Evolutionary conservation across 2,329 filamentous ascomycete genomes (phyloP).

Genomic region (Pseudogymnoascus sp.): DNA sequence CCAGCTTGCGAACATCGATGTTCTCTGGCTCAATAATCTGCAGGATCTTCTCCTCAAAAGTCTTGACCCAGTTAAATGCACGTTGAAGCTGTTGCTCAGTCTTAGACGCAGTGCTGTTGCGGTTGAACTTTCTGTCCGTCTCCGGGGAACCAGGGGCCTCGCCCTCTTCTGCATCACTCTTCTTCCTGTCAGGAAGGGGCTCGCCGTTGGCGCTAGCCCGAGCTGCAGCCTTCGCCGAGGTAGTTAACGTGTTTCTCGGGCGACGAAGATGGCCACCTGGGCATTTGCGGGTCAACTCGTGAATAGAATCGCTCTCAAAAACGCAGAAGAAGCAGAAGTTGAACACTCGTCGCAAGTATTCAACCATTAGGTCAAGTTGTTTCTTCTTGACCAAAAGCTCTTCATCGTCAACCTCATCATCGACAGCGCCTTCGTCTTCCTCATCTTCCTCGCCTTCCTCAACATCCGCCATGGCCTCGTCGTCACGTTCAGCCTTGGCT

Average conservation of each 20-base stretch:
- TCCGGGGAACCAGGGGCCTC: slow-evolving; percentile 57
- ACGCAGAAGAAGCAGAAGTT: slow-evolving; percentile 99
- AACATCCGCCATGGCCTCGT: slow-evolving; percentile 56
- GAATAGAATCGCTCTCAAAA: slow-evolving; percentile 94
- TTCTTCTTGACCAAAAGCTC: slow-evolving; percentile 91
- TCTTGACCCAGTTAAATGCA: slow-evolving; percentile 98
- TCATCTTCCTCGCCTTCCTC: slow-evolving; percentile 78
- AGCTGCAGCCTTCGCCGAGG: slow-evolving; percentile 74
- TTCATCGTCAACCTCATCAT: slow-evolving; percentile 83
- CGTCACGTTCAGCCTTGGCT: slow-evolving; percentile 52
- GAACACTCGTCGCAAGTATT: slow-evolving; percentile 93
- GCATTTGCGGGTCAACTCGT: slow-evolving; percentile 92
- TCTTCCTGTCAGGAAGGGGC: slow-evolving; percentile 76
- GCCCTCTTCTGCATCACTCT: slow-evolving; percentile 52
- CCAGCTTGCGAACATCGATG: slow-evolving; percentile 81
- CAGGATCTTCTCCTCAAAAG: slow-evolving; percentile 92
- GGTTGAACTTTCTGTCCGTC: slow-evolving; percentile 63
- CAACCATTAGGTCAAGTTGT: slow-evolving; percentile 88
- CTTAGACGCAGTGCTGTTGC: slow-evolving; percentile 55
- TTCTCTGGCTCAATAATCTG: slow-evolving; percentile 87
- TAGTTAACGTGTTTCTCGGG: slow-evolving; percentile 76
- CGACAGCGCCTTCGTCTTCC: slow-evolving; percentile 50
- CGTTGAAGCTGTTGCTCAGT: slow-evolving; percentile 86
- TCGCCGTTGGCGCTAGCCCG: slow-evolving; percentile 75
- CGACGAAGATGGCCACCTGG: slow-evolving; percentile 94